These are phyloP conservation scores for Metschnikowia colocasiae DNA, from an alignment of 805 yeast species.

Conservation along the genomic window DNA sequence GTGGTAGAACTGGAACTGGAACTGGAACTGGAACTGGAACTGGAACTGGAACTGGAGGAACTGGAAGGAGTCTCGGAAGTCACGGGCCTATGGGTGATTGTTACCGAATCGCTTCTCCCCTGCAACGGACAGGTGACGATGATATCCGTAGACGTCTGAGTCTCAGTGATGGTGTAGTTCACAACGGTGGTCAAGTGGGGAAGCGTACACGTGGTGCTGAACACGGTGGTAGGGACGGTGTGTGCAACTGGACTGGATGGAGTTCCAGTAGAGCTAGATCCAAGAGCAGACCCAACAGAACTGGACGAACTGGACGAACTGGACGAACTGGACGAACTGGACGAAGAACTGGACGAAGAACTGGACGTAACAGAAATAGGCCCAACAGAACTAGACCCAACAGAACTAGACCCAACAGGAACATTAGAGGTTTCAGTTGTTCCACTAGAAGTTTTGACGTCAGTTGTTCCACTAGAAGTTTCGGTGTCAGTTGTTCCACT, in stretches of 20 bases:
- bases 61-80: background rate
- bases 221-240: conserved; percentile 1
- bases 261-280: background rate
- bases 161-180: conserved; percentile 6
- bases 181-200: conserved; percentile 7
- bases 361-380: no score
- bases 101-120: conserved; percentile 1
- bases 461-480: no score
- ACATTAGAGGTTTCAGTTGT: no score
- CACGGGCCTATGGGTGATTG: conserved; percentile 3
- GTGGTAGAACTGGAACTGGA: background rate
- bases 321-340: no score
- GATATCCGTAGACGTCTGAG: conserved; percentile 2
- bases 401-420: no score
- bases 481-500: no score
- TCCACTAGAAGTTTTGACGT: no score
- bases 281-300: background rate
- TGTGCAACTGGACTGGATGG: background rate
- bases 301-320: background rate
- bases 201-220: conserved; percentile 10
- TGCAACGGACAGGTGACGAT: conserved; percentile 2
- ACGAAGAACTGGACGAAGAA: no score
- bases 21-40: background rate
- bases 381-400: no score
- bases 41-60: background rate